phyloP scores from a whole-genome alignment of 1,284 basidiomycete genomes.

The Cystobasidium sp. region DNA sequence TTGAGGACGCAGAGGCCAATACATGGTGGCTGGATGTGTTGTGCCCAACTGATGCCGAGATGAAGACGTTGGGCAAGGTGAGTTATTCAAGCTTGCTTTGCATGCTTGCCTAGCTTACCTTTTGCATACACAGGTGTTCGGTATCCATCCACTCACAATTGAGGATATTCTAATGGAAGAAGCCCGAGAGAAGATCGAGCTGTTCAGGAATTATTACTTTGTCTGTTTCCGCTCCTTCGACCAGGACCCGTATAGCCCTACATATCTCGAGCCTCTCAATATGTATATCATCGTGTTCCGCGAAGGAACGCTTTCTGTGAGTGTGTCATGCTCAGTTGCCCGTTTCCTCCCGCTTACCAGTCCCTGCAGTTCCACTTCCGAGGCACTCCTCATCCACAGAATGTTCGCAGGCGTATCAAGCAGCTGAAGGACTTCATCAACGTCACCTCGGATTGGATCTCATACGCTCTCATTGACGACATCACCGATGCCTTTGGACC shows the following conservation, averaged over 20 bases:
- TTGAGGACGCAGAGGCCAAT: conserved; percentile 65
- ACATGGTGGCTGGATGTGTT: conserved; percentile 99
- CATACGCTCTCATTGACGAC: conserved; percentile 98
- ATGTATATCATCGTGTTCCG: conserved; percentile 99
- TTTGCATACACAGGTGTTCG: conserved; percentile 72
- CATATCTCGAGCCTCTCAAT: conserved; percentile 95
- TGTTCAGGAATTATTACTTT: conserved; percentile 98
- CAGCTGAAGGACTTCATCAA: conserved; percentile 99
- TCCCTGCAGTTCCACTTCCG: conserved; percentile 86
- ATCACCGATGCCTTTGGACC: conserved; percentile 99
- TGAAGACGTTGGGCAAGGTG: conserved; percentile 93
- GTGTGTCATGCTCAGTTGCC: conserved; percentile 54
- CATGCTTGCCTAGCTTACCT: background rate
- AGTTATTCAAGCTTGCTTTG: conserved; percentile 46
- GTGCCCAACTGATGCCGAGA: conserved; percentile 95
- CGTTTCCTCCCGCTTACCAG: background rate
- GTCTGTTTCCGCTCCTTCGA: conserved; percentile 99
- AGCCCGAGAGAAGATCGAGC: conserved; percentile 98
- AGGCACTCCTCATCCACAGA: conserved; percentile 95
- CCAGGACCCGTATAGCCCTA: conserved; percentile 96
- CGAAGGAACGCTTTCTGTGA: conserved; percentile 90
- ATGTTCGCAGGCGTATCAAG: conserved; percentile 96
- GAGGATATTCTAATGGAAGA: conserved; percentile 99
- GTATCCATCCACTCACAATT: conserved; percentile 95
- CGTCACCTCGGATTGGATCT: conserved; percentile 99